Percentiles rank a stretch among this genome's conserved stretches.
Conservation (phyloP, 106 monocot species). For the Platanthera zijinensis region DNA sequence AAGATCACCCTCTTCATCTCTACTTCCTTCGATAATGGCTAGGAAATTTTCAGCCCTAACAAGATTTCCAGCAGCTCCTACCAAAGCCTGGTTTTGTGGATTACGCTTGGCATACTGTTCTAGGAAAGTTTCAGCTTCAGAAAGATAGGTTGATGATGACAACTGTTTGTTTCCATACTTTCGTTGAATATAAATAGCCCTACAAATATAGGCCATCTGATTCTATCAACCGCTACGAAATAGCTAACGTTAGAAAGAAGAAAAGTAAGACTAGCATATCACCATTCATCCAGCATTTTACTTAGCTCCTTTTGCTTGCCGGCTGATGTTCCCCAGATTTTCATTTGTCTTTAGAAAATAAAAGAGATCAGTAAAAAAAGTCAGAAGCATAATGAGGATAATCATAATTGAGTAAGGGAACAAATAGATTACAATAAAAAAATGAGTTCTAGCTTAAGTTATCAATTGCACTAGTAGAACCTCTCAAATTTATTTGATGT, state of each 20-base stretch:
- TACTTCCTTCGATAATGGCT: constrained; percentile 57
- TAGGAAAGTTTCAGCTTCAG: constrained; percentile 96
- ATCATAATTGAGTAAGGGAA: not conserved
- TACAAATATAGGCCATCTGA: constrained; percentile 15
- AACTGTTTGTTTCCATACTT: constrained; percentile 80
- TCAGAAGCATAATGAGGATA: not conserved
- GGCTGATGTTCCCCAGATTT: constrained; percentile 84
- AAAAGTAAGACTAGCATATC: constrained; percentile 9
- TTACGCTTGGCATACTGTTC: constrained; percentile 86
- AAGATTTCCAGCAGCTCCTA: constrained; percentile 87
- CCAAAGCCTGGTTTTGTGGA: constrained; percentile 58
- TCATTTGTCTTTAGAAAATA: constrained; percentile 75
- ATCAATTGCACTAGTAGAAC: too few relatives aligned
- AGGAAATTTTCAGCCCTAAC: constrained; percentile 73
- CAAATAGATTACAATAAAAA: not conserved
- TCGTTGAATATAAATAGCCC: constrained; percentile 87
- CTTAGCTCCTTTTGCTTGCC: constrained; percentile 72
- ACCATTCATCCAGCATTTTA: constrained; percentile 99
- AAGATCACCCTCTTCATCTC: constrained; percentile 98
- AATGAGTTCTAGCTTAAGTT: too few relatives aligned
- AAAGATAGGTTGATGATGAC: constrained; percentile 70
- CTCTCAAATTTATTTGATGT: too few relatives aligned
- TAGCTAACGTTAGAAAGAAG: not conserved
- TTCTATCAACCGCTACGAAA: not conserved
- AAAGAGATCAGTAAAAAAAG: constrained; percentile 1